These are phyloP conservation scores for Phaffia australis DNA, from an alignment of 768 basidiomycete species.

Conservation along the genomic window DNA sequence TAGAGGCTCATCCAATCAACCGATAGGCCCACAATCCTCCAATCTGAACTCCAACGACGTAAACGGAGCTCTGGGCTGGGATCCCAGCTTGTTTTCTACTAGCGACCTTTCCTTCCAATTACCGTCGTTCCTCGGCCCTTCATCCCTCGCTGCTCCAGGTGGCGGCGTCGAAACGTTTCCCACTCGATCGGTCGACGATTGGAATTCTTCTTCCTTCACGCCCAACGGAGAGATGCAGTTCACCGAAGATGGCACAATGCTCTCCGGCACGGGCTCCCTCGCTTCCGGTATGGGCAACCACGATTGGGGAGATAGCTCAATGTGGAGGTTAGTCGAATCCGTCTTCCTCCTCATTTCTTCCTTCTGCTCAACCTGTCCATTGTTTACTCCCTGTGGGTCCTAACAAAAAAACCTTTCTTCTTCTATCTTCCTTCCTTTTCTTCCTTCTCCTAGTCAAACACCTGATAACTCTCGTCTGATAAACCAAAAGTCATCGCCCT, in stretches of 20 bases:
- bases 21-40: too few relatives aligned
- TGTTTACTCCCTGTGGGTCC: too few relatives aligned
- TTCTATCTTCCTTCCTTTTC: background rate
- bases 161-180: constrained; percentile 19
- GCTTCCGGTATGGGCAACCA: background rate
- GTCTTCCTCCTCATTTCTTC: background rate
- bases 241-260: background rate
- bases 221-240: too few relatives aligned
- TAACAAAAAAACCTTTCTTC: too few relatives aligned
- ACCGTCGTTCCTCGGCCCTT: constrained; percentile 17
- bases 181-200: constrained; percentile 14
- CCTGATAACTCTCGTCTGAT: constrained; percentile 6
- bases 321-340: constrained; percentile 9
- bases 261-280: background rate
- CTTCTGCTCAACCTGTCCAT: too few relatives aligned
- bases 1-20: too few relatives aligned
- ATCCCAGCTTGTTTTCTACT: too few relatives aligned
- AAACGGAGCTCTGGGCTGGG: too few relatives aligned
- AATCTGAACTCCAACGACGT: too few relatives aligned
- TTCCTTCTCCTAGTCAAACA: background rate
- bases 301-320: constrained; percentile 5
- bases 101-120: background rate
- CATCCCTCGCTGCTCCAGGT: constrained; percentile 15
- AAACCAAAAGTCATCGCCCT: constrained; percentile 1
- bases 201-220: constrained; percentile 10